phyloP scores from a whole-genome alignment of 2,329 filamentous ascomycete species.

The Aspergillus novofumigatus region DNA sequence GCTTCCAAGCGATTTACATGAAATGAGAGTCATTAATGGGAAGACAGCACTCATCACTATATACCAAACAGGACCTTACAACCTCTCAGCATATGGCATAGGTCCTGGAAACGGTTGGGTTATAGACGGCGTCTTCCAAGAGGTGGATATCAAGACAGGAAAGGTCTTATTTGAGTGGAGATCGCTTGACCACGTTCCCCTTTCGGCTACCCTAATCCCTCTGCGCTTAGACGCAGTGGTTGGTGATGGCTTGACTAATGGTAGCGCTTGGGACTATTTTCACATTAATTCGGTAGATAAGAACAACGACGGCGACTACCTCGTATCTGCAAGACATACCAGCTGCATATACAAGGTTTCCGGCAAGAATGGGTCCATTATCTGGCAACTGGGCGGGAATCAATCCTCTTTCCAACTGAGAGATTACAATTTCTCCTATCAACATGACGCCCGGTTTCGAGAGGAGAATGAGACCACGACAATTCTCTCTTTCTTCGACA shows the following conservation, averaged over 20 bases:
- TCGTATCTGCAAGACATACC: constrained; percentile 24
- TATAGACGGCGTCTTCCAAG: constrained; percentile 24
- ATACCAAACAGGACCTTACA: not conserved
- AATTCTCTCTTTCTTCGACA: not conserved
- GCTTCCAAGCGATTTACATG: constrained; percentile 2
- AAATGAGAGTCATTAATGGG: constrained; percentile 1
- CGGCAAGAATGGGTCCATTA: constrained; percentile 22
- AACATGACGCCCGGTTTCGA: constrained; percentile 14
- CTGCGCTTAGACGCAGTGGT: not conserved
- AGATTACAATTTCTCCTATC: constrained; percentile 37
- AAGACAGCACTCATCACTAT: not conserved
- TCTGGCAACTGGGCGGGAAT: constrained; percentile 25
- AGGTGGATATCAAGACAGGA: not conserved
- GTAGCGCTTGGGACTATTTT: constrained; percentile 27
- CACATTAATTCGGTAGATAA: constrained; percentile 24
- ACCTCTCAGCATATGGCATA: not conserved
- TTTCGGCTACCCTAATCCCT: not conserved
- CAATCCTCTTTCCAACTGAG: constrained; percentile 8
- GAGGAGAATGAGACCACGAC: not conserved
- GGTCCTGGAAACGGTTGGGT: not conserved
- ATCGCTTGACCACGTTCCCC: not conserved
- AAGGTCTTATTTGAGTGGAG: not conserved
- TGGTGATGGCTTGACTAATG: constrained; percentile 11
- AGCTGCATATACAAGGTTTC: constrained; percentile 26
- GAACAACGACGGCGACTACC: constrained; percentile 20